phyloP scores from a whole-genome alignment of 1,284 basidiomycete genomes.

The Rhodotorula mucilaginosa region DNA sequence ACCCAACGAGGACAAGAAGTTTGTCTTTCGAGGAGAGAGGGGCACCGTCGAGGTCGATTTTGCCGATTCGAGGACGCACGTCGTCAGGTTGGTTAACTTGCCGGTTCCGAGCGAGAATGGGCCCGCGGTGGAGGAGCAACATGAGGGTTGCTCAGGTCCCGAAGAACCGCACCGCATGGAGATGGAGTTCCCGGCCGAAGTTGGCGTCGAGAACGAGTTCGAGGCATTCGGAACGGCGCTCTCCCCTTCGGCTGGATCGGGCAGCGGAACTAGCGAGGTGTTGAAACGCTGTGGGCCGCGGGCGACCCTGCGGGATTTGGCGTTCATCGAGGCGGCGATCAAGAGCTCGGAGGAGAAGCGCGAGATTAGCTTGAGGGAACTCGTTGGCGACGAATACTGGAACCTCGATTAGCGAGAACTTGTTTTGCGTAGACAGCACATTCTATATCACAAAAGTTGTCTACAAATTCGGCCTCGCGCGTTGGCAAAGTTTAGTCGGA shows the following conservation, averaged over 20 bases:
- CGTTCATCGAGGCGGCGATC: conserved; percentile 35
- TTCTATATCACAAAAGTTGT: too few relatives aligned
- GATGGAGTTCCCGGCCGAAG: conserved; percentile 15
- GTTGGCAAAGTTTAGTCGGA: not conserved
- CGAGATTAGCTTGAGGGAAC: conserved; percentile 7
- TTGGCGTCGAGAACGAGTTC: conserved; percentile 34
- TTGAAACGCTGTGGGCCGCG: conserved; percentile 34
- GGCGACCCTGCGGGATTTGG: conserved; percentile 37
- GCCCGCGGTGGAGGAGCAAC: not conserved
- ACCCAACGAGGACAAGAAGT: conserved; percentile 1
- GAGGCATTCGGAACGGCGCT: conserved; percentile 25
- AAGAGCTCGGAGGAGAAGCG: conserved; percentile 17
- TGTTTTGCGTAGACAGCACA: not conserved
- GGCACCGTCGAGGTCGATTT: conserved; percentile 28
- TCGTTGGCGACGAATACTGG: conserved; percentile 19
- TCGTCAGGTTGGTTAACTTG: not conserved
- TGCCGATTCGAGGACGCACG: not conserved
- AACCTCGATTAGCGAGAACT: not conserved
- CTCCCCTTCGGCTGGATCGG: not conserved
- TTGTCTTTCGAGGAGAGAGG: conserved; percentile 23
- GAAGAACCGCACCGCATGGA: conserved; percentile 7
- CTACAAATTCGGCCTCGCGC: too few relatives aligned
- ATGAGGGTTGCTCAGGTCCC: not conserved
- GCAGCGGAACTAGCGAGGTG: conserved; percentile 10
- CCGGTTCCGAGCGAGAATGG: not conserved